Percentiles rank a stretch among this genome's conserved stretches.
Conservation (phyloP, 805 yeast species). For the Peterozyma xylosa region DNA sequence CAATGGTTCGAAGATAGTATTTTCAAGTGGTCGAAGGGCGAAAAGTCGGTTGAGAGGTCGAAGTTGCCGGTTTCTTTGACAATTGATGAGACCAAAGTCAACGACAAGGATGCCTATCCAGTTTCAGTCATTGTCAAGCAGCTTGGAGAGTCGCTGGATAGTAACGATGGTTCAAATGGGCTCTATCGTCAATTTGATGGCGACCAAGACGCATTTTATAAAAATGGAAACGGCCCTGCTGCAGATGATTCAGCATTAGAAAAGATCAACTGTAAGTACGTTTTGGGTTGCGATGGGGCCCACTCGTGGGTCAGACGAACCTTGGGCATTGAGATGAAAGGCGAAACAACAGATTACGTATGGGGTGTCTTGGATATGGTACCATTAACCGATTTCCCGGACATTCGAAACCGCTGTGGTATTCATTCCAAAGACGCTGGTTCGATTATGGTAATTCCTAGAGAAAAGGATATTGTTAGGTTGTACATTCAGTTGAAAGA, state of each 20-base stretch:
- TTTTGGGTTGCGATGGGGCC: constrained; percentile 25
- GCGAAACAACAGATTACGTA: constrained; percentile 25
- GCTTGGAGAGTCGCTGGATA: constrained; percentile 4
- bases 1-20: constrained; percentile 18
- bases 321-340: constrained; percentile 24
- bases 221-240: background rate
- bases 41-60: constrained; percentile 14
- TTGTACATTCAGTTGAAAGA: constrained; percentile 23
- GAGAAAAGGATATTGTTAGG: constrained; percentile 24
- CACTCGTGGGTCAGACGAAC: constrained; percentile 24
- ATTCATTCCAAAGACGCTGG: constrained; percentile 24
- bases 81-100: constrained; percentile 19
- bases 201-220: constrained; percentile 17
- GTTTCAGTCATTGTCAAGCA: constrained; percentile 19
- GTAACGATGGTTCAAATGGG: constrained; percentile 14
- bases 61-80: constrained; percentile 12
- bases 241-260: constrained; percentile 9
- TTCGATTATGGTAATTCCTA: constrained; percentile 25
- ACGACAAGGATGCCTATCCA: constrained; percentile 32
- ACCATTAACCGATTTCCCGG: constrained; percentile 27
- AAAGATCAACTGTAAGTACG: constrained; percentile 22
- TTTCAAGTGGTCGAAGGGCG: constrained; percentile 12
- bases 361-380: constrained; percentile 30
- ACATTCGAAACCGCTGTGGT: constrained; percentile 24
- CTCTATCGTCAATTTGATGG: constrained; percentile 19